A percentile compares a stretch with the other conserved stretches of the same genome.
Conservation (phyloP, 1,284 basidiomycete species). For the Pulchroboletus neoregius region DNA sequence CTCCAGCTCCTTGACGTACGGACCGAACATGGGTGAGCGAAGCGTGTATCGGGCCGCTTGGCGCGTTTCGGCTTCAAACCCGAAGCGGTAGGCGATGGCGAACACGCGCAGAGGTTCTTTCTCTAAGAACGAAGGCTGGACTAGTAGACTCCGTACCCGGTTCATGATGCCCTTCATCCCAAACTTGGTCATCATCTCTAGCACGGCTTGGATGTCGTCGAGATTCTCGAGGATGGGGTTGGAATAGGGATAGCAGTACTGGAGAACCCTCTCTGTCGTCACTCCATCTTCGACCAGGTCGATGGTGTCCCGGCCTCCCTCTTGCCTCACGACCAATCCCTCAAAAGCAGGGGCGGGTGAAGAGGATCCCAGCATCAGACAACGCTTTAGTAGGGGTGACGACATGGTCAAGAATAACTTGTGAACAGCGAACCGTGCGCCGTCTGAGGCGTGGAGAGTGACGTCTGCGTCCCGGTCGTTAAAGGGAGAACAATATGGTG, state of each 20-base stretch:
- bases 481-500: slow-evolving; percentile 27
- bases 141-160: slow-evolving; percentile 24
- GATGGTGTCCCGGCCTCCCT: slow-evolving; percentile 26
- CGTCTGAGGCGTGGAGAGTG: slow-evolving; percentile 32
- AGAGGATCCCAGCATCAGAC: slow-evolving; percentile 24
- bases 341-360: slow-evolving; percentile 29
- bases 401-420: slow-evolving; percentile 31
- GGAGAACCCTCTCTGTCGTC: slow-evolving; percentile 33
- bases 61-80: slow-evolving; percentile 28
- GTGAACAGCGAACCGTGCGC: slow-evolving; percentile 31
- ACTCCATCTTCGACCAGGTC: slow-evolving; percentile 28
- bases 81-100: slow-evolving; percentile 33
- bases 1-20: slow-evolving; percentile 35
- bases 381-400: slow-evolving; percentile 31
- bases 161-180: slow-evolving; percentile 33
- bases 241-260: slow-evolving; percentile 32
- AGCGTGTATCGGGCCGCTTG: slow-evolving; percentile 31
- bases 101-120: slow-evolving; percentile 32
- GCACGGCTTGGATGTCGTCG: slow-evolving; percentile 33
- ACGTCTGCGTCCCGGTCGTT: slow-evolving; percentile 33
- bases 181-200: slow-evolving; percentile 34
- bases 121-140: slow-evolving; percentile 26
- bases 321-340: slow-evolving; percentile 24
- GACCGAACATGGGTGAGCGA: slow-evolving; percentile 31
- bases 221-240: slow-evolving; percentile 31